Conservation (phyloP, 352 stramenopile species). For the Pythium sp. region DNA sequence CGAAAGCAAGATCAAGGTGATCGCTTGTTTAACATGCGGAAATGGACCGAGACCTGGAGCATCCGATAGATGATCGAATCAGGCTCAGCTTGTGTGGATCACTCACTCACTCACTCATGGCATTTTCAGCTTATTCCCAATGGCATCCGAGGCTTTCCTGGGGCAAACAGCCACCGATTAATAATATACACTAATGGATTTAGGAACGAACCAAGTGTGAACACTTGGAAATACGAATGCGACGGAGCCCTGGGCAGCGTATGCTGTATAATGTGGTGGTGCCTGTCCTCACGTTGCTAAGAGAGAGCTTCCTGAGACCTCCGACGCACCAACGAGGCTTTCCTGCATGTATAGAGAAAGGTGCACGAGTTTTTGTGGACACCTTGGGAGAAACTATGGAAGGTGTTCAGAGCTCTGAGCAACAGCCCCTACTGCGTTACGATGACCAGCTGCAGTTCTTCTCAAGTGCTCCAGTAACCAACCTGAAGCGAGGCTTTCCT, state of each 20-base stretch:
- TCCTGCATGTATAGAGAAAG: not conserved
- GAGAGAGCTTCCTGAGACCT: not conserved
- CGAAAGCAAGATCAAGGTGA: not conserved
- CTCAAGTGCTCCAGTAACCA: too few relatives aligned
- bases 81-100: too few relatives aligned
- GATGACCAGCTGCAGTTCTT: not conserved
- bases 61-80: not conserved
- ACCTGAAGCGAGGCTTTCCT: not conserved
- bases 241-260: not conserved
- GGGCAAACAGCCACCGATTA: not conserved
- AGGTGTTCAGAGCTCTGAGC: not conserved
- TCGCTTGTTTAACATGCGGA: not conserved
- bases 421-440: not conserved
- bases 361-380: not conserved
- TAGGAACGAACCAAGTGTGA: not conserved
- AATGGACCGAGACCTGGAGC: not conserved
- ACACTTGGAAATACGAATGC: not conserved
- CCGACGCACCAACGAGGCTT: not conserved
- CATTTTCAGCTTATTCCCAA: not conserved
- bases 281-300: not conserved
- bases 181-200: not conserved
- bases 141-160: not conserved
- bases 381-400: not conserved
- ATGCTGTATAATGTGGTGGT: not conserved
- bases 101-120: not conserved